phyloP scores from a whole-genome alignment of 352 stramenopile species.

The Phytophthora niederhauseri region DNA sequence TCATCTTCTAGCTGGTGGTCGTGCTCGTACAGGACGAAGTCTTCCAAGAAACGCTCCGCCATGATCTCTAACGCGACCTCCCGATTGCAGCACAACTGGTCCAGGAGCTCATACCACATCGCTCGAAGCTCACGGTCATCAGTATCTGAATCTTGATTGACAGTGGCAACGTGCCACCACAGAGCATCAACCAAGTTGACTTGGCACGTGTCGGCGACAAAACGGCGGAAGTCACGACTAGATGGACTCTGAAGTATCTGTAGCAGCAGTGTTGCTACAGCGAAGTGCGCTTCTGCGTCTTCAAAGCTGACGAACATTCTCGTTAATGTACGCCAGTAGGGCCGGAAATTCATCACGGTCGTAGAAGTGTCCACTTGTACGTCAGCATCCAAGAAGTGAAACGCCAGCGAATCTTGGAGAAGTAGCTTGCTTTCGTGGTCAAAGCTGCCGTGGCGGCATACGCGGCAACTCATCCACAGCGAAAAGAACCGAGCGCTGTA shows the following conservation, averaged over 20 bases:
- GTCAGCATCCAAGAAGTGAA: background rate
- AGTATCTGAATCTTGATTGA: background rate
- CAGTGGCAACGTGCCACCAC: conserved; percentile 14
- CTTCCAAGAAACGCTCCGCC: conserved; percentile 15
- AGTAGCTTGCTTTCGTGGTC: background rate
- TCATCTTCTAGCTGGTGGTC: background rate
- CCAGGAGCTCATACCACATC: conserved; percentile 24
- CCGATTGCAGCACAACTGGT: conserved; percentile 16
- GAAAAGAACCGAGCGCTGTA: background rate
- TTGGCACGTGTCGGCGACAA: conserved; percentile 1
- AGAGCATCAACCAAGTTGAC: conserved; percentile 24
- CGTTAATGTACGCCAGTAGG: conserved; percentile 20
- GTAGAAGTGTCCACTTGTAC: background rate
- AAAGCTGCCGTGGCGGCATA: background rate
- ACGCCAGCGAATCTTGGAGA: conserved; percentile 5
- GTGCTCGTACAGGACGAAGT: conserved; percentile 10
- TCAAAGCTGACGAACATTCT: conserved; percentile 11
- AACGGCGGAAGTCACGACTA: background rate
- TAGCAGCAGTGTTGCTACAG: conserved; percentile 9
- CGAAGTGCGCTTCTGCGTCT: background rate
- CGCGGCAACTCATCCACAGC: conserved; percentile 16
- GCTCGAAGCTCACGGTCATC: background rate
- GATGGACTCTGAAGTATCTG: conserved; percentile 7
- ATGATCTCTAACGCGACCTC: conserved; percentile 18
- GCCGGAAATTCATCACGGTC: background rate